phyloP scores from a whole-genome alignment of 257 asterid genomes.

The Lavandula angustifolia region DNA sequence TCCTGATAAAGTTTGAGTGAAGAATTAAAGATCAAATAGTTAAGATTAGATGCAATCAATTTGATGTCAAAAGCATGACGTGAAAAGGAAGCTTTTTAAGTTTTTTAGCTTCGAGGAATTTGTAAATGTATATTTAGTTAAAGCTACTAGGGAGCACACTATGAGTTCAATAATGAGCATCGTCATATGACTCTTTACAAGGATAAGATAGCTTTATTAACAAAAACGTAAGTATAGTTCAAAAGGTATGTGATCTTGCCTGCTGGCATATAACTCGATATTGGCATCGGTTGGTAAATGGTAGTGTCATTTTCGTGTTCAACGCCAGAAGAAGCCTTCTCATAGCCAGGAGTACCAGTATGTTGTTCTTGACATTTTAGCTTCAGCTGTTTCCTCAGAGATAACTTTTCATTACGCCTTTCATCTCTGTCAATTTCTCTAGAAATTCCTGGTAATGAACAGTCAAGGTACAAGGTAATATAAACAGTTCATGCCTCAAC shows the following conservation, averaged over 20 bases:
- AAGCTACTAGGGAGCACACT: no score
- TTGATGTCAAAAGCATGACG: background rate
- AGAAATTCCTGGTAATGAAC: constrained; percentile 57
- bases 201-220: no score
- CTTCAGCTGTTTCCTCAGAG: constrained; percentile 89
- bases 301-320: constrained; percentile 49
- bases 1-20: background rate
- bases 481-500: constrained; percentile 23
- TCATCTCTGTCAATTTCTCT: constrained; percentile 66
- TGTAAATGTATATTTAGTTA: no score
- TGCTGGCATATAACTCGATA: constrained; percentile 64
- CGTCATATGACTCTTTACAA: background rate
- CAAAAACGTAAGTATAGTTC: background rate
- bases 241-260: constrained; percentile 44
- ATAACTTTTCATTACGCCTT: constrained; percentile 68
- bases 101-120: no score
- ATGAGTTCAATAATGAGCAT: background rate
- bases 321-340: constrained; percentile 39
- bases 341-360: constrained; percentile 40
- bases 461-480: background rate
- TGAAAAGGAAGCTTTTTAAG: background rate
- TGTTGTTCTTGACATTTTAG: constrained; percentile 76
- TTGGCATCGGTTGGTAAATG: constrained; percentile 61
- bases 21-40: background rate
- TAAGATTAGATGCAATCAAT: background rate